Base-by-base conservation (phyloP, 139 green algal species). In the Chlamydomonas applanata region DNA sequence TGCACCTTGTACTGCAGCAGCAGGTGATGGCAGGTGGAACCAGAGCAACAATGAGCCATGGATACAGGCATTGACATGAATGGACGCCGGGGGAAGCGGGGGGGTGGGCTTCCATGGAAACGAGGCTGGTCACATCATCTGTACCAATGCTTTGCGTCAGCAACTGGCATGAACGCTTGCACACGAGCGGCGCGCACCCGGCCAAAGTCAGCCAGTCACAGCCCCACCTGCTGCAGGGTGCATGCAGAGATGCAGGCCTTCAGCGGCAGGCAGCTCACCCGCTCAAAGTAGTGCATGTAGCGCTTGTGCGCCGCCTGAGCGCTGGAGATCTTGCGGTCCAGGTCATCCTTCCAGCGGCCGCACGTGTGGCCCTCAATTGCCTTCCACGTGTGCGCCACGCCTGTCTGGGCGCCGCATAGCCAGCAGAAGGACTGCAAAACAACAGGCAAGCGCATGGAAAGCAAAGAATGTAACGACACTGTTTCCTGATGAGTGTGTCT, bases 271-370 rank as follows among this genome's bases (percentile, higher is more conserved):
- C n/a, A 19, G 11, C 40, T 7, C 40, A 49, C 40, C 40, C 91
- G 85, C 54, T 84, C 82, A 77, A 93, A 91, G 81, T 97, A 97
- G 86, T 95, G 88, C 75, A 94, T 91, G 84, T 97, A 97, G 20
- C 93, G 90, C 89, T 97, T 89, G 69, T 95, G 80, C 72, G 88
- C 87, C 46, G 83, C 78, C 44, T 73, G 27, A 19, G 92, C 93
- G 35, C 83, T 76, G 64, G 83, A 77, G 22, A 89, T 83, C 74
- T 88, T 82, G 66, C 74, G 69, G 57, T 86, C 80, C 75, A 82
- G 30, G 49, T 83, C 78, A 33, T 83, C 77, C 73, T 94, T 97
- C 83, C 88, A 97, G 1, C 90, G 87, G 2, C 93, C 93, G 71
- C 93, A 97, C 61, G 78, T 87, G 86, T 98, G 93, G 14, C 83